phyloP scores from a whole-genome alignment of 352 stramenopile genomes.

The Phytopythium litorale region DNA sequence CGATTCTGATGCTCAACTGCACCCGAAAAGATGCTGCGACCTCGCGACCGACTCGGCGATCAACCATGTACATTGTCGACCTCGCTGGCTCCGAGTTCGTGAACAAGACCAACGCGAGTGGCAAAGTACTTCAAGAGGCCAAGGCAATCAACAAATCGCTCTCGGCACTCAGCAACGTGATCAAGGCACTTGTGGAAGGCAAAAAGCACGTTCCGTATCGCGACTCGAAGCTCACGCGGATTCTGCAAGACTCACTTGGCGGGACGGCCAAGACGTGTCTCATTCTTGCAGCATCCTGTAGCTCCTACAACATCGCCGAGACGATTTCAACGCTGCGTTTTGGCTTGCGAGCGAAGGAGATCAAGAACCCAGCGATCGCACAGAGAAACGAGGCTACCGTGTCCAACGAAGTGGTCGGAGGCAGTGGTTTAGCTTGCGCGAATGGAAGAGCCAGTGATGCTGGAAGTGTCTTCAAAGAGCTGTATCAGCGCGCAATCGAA shows the following conservation, averaged over 20 bases:
- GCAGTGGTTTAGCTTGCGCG: neutral
- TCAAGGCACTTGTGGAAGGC: slow-evolving; percentile 72
- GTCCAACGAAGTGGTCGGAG: neutral
- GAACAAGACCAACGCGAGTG: slow-evolving; percentile 78
- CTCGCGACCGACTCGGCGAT: slow-evolving; percentile 30
- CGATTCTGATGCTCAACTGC: slow-evolving; percentile 62
- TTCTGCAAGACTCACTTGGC: slow-evolving; percentile 91
- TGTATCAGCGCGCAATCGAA: slow-evolving; percentile 67
- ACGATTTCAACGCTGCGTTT: slow-evolving; percentile 80
- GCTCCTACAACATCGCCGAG: slow-evolving; percentile 76
- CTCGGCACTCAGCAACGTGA: slow-evolving; percentile 81
- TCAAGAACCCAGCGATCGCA: slow-evolving; percentile 65
- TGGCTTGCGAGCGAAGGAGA: slow-evolving; percentile 69
- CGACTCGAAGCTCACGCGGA: slow-evolving; percentile 93
- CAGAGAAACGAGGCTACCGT: slow-evolving; percentile 29
- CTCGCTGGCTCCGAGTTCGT: slow-evolving; percentile 83
- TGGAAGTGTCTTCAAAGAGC: slow-evolving; percentile 50
- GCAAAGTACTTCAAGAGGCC: slow-evolving; percentile 77
- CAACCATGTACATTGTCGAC: slow-evolving; percentile 83
- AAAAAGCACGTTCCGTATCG: slow-evolving; percentile 92
- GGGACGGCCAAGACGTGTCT: slow-evolving; percentile 93
- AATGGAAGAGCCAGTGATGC: slow-evolving; percentile 9
- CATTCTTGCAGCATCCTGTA: slow-evolving; percentile 91
- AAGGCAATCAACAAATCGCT: slow-evolving; percentile 87
- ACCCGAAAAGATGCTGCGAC: slow-evolving; percentile 12